These are phyloP conservation scores for Haematococcus lacustris DNA, from an alignment of 139 green algal species.

Conservation along the genomic window DNA sequence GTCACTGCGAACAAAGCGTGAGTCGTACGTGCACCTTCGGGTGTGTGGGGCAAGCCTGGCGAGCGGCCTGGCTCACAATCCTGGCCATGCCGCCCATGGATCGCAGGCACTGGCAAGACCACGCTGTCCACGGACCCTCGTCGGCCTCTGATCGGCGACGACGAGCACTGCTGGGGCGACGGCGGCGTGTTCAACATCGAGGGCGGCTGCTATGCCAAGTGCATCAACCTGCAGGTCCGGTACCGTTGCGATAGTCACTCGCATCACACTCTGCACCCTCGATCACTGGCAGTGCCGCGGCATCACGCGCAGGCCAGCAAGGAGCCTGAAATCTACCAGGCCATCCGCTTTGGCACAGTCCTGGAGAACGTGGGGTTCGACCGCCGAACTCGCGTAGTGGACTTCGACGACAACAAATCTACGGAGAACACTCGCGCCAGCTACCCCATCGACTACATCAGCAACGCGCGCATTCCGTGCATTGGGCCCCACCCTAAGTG, in stretches of 20 bases:
- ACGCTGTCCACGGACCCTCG: conserved; percentile 66
- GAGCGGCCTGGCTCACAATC: not conserved
- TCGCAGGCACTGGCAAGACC: conserved; percentile 71
- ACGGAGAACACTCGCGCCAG: conserved; percentile 48
- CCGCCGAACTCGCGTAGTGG: conserved; percentile 48
- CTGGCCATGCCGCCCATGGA: not conserved
- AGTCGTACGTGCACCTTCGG: too few species aligned
- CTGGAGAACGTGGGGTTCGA: conserved; percentile 90
- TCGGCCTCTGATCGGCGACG: conserved; percentile 83
- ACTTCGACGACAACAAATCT: conserved; percentile 48
- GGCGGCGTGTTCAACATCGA: conserved; percentile 91
- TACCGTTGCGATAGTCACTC: too few species aligned
- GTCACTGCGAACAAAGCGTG: too few species aligned
- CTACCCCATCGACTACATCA: conserved; percentile 94
- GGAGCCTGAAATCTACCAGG: conserved; percentile 88
- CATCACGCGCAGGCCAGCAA: conserved; percentile 30
- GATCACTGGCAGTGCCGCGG: too few species aligned
- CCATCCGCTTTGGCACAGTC: conserved; percentile 57
- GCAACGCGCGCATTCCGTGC: conserved; percentile 87
- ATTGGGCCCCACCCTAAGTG: conserved; percentile 74
- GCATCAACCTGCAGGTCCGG: conserved; percentile 46
- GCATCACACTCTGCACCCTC: too few species aligned
- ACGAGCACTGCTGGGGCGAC: conserved; percentile 90
- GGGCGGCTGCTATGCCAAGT: conserved; percentile 95
- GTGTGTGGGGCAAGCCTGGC: too few species aligned